These are phyloP conservation scores for Bolboschoenoplectus hybrid DNA, from an alignment of 202 grass and related monocot species.

Conservation along the genomic window DNA sequence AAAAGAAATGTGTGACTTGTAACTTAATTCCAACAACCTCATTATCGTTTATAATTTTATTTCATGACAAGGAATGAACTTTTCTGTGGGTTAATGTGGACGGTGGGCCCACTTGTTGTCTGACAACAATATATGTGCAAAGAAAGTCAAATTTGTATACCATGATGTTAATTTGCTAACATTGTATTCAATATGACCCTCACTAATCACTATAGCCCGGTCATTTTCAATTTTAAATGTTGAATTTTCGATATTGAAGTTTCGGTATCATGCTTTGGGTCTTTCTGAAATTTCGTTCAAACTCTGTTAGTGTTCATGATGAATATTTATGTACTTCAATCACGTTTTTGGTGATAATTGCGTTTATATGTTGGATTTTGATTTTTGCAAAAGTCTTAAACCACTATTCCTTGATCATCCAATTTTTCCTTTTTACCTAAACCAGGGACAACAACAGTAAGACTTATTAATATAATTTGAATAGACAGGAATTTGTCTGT, in stretches of 20 bases:
- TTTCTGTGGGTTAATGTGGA: not conserved
- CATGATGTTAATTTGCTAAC: not conserved
- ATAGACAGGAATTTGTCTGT: not conserved
- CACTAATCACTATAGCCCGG: not conserved
- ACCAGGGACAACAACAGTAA: not conserved
- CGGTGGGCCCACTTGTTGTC: not conserved
- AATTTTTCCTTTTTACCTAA: not conserved
- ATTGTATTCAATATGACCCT: not conserved
- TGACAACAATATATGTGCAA: not conserved
- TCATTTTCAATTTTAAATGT: not conserved
- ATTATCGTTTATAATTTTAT: not conserved
- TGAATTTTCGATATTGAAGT: not conserved
- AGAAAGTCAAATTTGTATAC: not conserved
- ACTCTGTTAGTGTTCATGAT: not conserved
- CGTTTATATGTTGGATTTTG: not conserved
- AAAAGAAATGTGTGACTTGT: not conserved
- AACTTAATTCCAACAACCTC: not conserved
- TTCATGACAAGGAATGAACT: not conserved
- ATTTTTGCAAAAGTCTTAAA: not conserved
- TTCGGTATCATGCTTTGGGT: not conserved
- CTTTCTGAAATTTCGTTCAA: not conserved
- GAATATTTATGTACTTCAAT: not conserved
- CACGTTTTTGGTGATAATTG: not conserved
- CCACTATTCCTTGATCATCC: too few relatives aligned
- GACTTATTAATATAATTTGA: conserved; percentile 10